phyloP scores from a whole-genome alignment of 805 yeast genomes.

The Pichia cabralensis region DNA sequence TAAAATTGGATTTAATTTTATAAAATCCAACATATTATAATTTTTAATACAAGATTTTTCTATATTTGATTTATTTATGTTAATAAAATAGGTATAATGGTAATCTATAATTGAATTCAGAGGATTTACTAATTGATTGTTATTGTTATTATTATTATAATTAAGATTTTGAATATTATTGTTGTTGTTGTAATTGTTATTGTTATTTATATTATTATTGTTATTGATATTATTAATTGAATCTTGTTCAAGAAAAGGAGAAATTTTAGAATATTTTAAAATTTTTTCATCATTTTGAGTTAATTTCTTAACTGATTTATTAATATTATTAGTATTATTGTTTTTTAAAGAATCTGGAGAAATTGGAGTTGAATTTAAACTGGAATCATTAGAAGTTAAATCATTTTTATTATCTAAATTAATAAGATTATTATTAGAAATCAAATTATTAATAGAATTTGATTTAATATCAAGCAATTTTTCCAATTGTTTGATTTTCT shows the following conservation, averaged over 20 bases:
- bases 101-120: conserved; percentile 8
- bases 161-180: neutral
- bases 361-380: neutral
- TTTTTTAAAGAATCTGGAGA: neutral
- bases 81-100: conserved; percentile 16
- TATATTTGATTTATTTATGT: conserved; percentile 9
- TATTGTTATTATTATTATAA: neutral
- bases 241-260: conserved; percentile 11
- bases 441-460: neutral
- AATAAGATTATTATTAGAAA: neutral
- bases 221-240: neutral
- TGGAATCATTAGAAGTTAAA: neutral
- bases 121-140: neutral
- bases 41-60: conserved; percentile 27
- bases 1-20: conserved; percentile 39
- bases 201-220: conserved; percentile 1
- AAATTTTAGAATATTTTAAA: conserved; percentile 22
- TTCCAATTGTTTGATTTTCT: conserved; percentile 43
- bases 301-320: neutral
- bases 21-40: conserved; percentile 37
- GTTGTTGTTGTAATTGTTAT: conserved; percentile 1
- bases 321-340: no score
- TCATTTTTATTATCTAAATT: neutral
- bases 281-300: conserved; percentile 9
- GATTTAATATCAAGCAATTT: conserved; percentile 28